Percentiles rank a stretch among this genome's conserved stretches.
phyloP scores from a whole-genome alignment of 208 protist genomes.

The Leishmania gerbilli region DNA sequence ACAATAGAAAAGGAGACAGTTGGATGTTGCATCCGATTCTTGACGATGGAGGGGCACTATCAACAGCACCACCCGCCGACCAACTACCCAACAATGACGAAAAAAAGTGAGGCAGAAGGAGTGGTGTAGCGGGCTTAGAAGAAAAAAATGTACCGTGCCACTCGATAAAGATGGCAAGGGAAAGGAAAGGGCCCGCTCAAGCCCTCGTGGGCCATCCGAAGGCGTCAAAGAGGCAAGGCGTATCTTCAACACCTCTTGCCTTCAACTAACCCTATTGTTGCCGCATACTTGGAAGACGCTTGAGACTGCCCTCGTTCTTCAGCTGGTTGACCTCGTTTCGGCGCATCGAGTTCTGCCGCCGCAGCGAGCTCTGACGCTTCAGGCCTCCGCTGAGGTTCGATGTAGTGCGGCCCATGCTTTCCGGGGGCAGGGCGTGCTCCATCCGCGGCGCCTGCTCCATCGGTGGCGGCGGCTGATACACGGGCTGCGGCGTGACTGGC shows the following conservation, averaged over 20 bases:
- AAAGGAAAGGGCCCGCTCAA: not conserved
- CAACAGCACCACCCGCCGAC: not conserved
- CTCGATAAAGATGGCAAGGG: not conserved
- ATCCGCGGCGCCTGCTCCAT: not conserved
- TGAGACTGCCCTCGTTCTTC: slow-evolving; percentile 43
- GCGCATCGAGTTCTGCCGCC: slow-evolving; percentile 50
- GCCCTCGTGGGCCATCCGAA: not conserved
- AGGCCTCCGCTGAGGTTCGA: slow-evolving; percentile 36
- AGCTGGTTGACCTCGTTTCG: slow-evolving; percentile 51
- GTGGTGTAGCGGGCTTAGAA: not conserved
- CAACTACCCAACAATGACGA: not conserved
- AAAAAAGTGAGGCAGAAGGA: not conserved
- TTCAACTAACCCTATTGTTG: slow-evolving; percentile 12
- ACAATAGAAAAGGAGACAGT: not conserved
- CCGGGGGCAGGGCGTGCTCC: not conserved
- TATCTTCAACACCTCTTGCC: not conserved
- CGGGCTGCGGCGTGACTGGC: slow-evolving; percentile 7
- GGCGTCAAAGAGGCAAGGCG: not conserved
- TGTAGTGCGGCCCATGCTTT: slow-evolving; percentile 10
- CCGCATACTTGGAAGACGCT: slow-evolving; percentile 50
- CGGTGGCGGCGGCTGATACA: not conserved
- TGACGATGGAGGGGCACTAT: slow-evolving; percentile 7
- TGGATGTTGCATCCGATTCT: not conserved
- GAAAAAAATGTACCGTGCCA: not conserved
- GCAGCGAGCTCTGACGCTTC: slow-evolving; percentile 44